A percentile compares a stretch with the other conserved stretches of the same genome.
phyloP scores from a whole-genome alignment of 2,329 filamentous ascomycete genomes.

The Penicillium occitanis region DNA sequence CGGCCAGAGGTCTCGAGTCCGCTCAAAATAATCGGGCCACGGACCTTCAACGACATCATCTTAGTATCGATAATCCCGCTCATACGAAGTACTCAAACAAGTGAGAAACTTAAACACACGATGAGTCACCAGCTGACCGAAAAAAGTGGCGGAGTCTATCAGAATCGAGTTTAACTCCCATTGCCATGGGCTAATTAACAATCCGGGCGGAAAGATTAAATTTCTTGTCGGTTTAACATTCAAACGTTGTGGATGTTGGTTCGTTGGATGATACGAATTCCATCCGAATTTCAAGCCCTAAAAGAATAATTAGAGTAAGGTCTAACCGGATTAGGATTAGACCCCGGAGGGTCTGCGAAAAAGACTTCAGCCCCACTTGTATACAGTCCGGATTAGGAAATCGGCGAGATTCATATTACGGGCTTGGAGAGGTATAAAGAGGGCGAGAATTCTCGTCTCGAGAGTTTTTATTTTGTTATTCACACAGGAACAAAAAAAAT shows the following conservation, averaged over 20 bases:
- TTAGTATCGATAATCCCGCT: not conserved
- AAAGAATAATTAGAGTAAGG: not conserved
- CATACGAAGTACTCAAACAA: not conserved
- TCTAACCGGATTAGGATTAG: not conserved
- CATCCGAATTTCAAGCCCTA: not conserved
- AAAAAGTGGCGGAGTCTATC: not conserved
- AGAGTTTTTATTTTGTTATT: not conserved
- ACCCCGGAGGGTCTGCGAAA: constrained; percentile 9
- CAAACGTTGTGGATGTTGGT: not conserved
- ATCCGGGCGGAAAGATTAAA: not conserved
- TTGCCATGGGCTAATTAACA: not conserved
- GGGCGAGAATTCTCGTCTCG: not conserved
- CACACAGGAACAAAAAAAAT: not conserved
- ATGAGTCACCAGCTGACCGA: not conserved
- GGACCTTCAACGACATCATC: not conserved
- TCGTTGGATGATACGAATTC: not conserved
- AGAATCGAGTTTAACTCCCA: constrained; percentile 3
- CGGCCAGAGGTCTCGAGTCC: not conserved
- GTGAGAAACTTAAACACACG: not conserved
- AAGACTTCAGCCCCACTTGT: not conserved
- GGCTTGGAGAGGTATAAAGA: not conserved
- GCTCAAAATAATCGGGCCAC: not conserved
- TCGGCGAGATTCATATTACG: not conserved
- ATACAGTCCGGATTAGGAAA: not conserved
- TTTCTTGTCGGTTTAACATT: not conserved